Evolutionary conservation across 23 red algal genomes (phyloP).

Genomic region (Agarophyton chilense): DNA sequence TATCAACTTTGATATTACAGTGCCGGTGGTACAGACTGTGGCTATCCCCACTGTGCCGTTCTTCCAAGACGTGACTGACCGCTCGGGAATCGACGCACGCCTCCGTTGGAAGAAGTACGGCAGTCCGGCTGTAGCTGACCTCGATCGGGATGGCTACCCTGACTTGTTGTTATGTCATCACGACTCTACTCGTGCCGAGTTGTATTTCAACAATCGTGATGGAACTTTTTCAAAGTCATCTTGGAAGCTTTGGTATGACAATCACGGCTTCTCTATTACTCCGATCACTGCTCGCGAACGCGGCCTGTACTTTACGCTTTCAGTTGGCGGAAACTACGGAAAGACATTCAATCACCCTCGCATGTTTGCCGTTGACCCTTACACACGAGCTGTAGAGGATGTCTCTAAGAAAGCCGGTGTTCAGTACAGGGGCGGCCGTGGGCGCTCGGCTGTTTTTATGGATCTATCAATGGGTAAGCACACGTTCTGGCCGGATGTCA

Average conservation of each 20-base stretch:
- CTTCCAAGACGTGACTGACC: background rate
- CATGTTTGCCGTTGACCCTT: conserved; percentile 14
- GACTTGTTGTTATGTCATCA: conserved; percentile 69
- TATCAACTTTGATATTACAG: background rate
- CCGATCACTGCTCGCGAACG: background rate
- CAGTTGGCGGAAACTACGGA: conserved; percentile 50
- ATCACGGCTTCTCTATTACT: conserved; percentile 36
- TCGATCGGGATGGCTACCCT: conserved; percentile 65
- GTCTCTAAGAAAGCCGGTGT: background rate
- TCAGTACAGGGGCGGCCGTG: conserved; percentile 18
- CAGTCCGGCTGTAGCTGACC: conserved; percentile 57
- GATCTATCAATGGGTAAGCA: conserved; percentile 35
- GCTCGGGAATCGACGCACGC: conserved; percentile 4
- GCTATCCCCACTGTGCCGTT: background rate
- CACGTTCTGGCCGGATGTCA: conserved; percentile 50
- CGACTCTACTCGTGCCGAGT: conserved; percentile 11
- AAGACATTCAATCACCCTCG: background rate
- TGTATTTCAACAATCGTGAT: conserved; percentile 60
- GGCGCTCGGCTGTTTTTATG: conserved; percentile 52
- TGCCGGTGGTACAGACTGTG: background rate
- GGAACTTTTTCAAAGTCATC: conserved; percentile 36
- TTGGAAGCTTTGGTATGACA: conserved; percentile 29
- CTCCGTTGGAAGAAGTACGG: conserved; percentile 53
- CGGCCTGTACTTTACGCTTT: conserved; percentile 43
- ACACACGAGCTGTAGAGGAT: background rate